A percentile compares a stretch with the other conserved stretches of the same genome.
phyloP scores from a whole-genome alignment of 306 rosid species.

The Vigna radiata region DNA sequence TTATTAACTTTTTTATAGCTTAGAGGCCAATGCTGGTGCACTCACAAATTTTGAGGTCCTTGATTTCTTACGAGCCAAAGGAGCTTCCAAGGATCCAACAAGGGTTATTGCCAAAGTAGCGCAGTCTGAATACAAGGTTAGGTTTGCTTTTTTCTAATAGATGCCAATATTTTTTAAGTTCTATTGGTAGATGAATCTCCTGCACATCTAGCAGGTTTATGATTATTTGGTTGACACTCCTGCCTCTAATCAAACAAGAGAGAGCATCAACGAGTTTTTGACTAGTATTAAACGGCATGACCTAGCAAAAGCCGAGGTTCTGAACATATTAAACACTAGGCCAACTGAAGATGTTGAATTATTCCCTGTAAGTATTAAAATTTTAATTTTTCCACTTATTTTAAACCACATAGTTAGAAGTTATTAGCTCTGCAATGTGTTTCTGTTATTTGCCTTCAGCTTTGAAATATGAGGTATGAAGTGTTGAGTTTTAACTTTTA shows the following conservation, averaged over 20 bases:
- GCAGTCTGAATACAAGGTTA: slow-evolving; percentile 77
- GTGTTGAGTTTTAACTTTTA: background rate
- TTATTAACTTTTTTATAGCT: slow-evolving; percentile 48
- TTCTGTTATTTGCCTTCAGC: slow-evolving; percentile 8
- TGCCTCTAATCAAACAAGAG: slow-evolving; percentile 64
- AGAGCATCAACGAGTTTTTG: slow-evolving; percentile 59
- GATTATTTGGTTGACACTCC: slow-evolving; percentile 70
- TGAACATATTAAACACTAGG: slow-evolving; percentile 72
- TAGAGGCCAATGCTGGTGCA: slow-evolving; percentile 63
- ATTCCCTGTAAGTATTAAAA: slow-evolving; percentile 53
- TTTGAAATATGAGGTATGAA: slow-evolving; percentile 16
- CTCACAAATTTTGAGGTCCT: slow-evolving; percentile 81
- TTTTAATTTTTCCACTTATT: background rate
- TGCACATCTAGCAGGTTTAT: slow-evolving; percentile 56
- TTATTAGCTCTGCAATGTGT: slow-evolving; percentile 17
- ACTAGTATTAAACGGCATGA: slow-evolving; percentile 54
- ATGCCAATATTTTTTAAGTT: background rate
- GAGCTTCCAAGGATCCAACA: slow-evolving; percentile 71
- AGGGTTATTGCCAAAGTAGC: slow-evolving; percentile 70
- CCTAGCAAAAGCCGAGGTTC: slow-evolving; percentile 77
- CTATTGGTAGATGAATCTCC: slow-evolving; percentile 9
- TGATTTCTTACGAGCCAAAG: slow-evolving; percentile 70
- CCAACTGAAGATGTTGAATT: slow-evolving; percentile 60
- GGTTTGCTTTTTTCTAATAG: slow-evolving; percentile 1
- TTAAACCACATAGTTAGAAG: background rate